A percentile compares a stretch with the other conserved stretches of the same genome.
These are phyloP conservation scores for Hygrophila difformis DNA, from an alignment of 257 asterid species.

Conservation along the genomic window DNA sequence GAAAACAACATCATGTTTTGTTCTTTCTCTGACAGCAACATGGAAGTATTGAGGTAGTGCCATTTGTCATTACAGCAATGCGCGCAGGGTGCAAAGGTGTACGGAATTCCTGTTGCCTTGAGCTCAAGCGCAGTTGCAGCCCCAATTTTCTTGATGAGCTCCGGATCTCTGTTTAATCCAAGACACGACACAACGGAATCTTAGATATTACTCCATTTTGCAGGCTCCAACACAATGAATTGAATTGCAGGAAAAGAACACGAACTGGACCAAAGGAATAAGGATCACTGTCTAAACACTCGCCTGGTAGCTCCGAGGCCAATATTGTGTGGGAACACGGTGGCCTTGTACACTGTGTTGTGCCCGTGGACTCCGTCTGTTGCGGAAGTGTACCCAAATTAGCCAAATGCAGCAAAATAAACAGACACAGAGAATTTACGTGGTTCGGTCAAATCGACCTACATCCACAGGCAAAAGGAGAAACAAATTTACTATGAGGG, in stretches of 20 bases:
- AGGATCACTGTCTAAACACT: background rate
- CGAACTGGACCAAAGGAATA: too few species aligned
- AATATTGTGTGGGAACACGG: slow-evolving; percentile 35
- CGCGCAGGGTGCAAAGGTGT: slow-evolving; percentile 28
- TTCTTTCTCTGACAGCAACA: background rate
- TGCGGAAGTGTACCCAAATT: too few species aligned
- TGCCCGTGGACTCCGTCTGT: slow-evolving; percentile 43
- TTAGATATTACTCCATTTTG: too few species aligned
- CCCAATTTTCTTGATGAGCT: slow-evolving; percentile 26
- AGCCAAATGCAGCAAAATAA: too few species aligned
- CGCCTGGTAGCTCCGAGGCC: slow-evolving; percentile 41
- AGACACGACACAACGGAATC: background rate
- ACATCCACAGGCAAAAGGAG: too few species aligned
- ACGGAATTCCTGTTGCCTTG: slow-evolving; percentile 34
- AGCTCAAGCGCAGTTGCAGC: slow-evolving; percentile 32
- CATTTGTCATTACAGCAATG: slow-evolving; percentile 19
- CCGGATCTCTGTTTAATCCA: slow-evolving; percentile 20
- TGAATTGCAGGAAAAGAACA: too few species aligned
- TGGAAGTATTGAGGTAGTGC: background rate
- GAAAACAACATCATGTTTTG: background rate
- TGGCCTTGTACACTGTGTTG: slow-evolving; percentile 30
- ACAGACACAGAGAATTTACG: too few species aligned
- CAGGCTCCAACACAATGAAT: too few species aligned
- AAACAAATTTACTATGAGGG: too few species aligned
- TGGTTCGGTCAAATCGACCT: too few species aligned